Evolutionary conservation across 495 filamentous ascomycete genomes (phyloP), one percentile per base, ranked within the genome.

Genomic region (Penicillium waksmanii): DNA sequence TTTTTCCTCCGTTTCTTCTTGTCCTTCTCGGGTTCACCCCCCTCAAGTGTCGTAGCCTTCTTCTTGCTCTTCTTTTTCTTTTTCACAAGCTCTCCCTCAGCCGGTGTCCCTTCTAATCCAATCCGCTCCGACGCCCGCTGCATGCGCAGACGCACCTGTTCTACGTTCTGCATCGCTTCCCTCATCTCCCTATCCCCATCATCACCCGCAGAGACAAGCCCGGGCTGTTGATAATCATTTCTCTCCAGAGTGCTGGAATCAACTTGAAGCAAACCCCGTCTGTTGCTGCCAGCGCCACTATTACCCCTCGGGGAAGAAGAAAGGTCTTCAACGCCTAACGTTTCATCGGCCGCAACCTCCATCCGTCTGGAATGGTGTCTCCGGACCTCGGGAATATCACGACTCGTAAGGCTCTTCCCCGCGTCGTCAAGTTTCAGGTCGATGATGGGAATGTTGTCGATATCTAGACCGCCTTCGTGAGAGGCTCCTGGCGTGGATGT

Each of bases 401-500:
- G 51, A 47, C 59, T 34, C 1, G 33, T 17, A 56, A 34, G 18
- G 57, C 50, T 10, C 33, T 53, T 44, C 60, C 51, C 55, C 40
- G 38, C 69, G 51, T 81, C 83, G 3, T 84, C 85, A 23, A 96
- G 78, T 65, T 93, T 85, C 23, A 98, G 83, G 63, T 96, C 86
- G 83, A 98, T 92, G 60, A 98, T 94, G 1, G 95, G 95, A 59
- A 98, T 98, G 13, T 89, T 83, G 69, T 98, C 95, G 51, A 98
- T 83, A 68, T 98, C 95, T 15, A 97, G 74, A 31, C 86, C 88
- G 8, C 87, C 86, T 2, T 86, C 87, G 63, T 91, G 89, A 33
- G 84, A 84, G 31, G 75, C 82, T 57, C 91, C 87, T 55, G 91
- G 87, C 0, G 90, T 91, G 1, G 84, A 88, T 10, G 77, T 77